Conservation (phyloP, 805 yeast species). For the Candida quercuum region DNA sequence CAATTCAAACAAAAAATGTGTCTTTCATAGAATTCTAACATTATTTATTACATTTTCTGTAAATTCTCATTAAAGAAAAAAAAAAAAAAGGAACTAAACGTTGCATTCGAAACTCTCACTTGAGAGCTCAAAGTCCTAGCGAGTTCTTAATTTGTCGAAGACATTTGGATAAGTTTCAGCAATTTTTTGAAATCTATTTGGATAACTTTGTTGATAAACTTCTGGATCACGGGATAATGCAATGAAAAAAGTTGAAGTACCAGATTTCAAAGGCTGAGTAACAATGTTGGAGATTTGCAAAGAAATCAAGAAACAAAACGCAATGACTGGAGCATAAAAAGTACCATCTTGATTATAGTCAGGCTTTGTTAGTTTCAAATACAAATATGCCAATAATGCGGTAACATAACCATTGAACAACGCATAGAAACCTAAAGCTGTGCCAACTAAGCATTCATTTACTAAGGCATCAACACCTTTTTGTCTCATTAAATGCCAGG, state of each 20-base stretch:
- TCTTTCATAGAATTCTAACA: too few relatives aligned
- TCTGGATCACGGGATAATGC: conserved; percentile 85
- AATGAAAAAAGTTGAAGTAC: conserved; percentile 78
- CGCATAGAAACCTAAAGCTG: conserved; percentile 74
- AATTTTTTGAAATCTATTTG: conserved; percentile 59
- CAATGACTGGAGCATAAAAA: conserved; percentile 68
- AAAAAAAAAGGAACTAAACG: too few relatives aligned
- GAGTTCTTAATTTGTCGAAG: conserved; percentile 42
- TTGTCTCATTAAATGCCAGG: conserved; percentile 70
- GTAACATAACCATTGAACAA: conserved; percentile 66
- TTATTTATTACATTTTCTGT: too few relatives aligned
- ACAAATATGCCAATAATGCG: conserved; percentile 57
- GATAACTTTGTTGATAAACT: conserved; percentile 67
- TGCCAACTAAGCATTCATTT: conserved; percentile 76
- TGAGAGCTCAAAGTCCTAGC: conserved; percentile 1
- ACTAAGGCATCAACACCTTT: conserved; percentile 83
- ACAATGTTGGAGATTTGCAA: conserved; percentile 72
- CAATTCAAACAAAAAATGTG: too few relatives aligned
- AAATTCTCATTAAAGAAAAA: too few relatives aligned
- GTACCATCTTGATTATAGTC: conserved; percentile 53
- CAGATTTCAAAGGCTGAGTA: conserved; percentile 71
- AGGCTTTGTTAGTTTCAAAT: conserved; percentile 63
- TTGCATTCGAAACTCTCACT: too few relatives aligned
- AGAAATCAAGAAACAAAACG: conserved; percentile 67
- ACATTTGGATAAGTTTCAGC: conserved; percentile 67